Conservation (phyloP, 2,329 filamentous ascomycete genomes). For the Aureobasidium namibiae region DNA sequence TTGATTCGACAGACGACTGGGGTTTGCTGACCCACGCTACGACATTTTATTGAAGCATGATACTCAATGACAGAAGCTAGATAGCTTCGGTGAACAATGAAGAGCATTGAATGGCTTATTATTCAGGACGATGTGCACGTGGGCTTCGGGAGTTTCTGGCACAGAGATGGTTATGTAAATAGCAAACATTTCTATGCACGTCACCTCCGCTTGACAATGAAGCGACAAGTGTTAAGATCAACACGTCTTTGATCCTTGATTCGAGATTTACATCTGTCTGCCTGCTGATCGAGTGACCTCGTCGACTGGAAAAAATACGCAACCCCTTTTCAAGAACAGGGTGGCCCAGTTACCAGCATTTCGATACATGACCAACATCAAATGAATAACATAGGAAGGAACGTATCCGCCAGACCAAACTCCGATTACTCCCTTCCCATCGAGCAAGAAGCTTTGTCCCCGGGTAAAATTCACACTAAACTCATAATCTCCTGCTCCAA, state of each 20-base stretch:
- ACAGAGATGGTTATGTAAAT: too few relatives aligned
- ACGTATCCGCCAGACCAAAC: too few relatives aligned
- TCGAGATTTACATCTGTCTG: not conserved
- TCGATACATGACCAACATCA: not conserved
- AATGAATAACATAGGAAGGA: too few relatives aligned
- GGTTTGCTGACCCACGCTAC: too few relatives aligned
- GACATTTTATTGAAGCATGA: too few relatives aligned
- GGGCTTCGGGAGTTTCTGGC: too few relatives aligned
- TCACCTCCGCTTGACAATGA: not conserved
- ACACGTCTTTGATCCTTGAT: not conserved
- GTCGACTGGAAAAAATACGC: not conserved
- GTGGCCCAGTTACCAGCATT: too few relatives aligned
- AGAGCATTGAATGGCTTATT: not conserved
- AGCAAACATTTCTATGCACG: not conserved
- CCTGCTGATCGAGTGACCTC: not conserved
- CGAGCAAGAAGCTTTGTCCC: not conserved
- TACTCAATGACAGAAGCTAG: too few relatives aligned
- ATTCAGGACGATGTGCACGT: not conserved
- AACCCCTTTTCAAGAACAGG: not conserved
- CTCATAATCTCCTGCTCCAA: not conserved
- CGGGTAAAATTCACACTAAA: not conserved
- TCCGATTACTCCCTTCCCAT: not conserved
- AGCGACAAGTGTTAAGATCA: not conserved
- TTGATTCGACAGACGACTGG: too few relatives aligned
- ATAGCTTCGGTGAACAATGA: not conserved